These are phyloP conservation scores for Mortierella sp. DNA, from an alignment of 371 early-diverging fungal species.

Conservation along the genomic window DNA sequence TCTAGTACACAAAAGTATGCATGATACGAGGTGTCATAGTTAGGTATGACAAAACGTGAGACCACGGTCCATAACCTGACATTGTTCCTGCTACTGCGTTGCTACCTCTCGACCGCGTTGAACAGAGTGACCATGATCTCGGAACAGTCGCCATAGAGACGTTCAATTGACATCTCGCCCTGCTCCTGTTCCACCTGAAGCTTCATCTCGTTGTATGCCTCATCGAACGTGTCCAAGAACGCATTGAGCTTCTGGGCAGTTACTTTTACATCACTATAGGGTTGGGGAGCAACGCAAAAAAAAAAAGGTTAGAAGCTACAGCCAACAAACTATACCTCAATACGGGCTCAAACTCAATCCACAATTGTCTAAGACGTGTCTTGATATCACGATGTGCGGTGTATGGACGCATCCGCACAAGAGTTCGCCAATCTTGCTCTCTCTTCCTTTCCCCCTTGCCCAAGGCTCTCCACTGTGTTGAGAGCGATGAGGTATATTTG, in stretches of 20 bases:
- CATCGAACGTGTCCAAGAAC: slow-evolving; percentile 54
- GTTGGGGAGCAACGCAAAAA: slow-evolving; percentile 3
- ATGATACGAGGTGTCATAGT: background rate
- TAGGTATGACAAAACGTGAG: no score
- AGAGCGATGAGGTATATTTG: no score
- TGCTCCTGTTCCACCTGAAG: slow-evolving; percentile 34
- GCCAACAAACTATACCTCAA: no score
- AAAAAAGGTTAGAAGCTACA: background rate
- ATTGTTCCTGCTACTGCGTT: background rate
- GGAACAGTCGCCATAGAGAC: slow-evolving; percentile 54
- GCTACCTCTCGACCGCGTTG: slow-evolving; percentile 35
- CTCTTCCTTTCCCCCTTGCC: no score
- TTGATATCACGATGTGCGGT: no score
- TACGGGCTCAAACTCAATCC: no score
- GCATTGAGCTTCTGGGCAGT: slow-evolving; percentile 40
- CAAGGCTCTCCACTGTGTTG: no score
- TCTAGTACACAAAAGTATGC: slow-evolving; percentile 8
- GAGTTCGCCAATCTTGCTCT: no score
- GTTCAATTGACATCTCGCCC: slow-evolving; percentile 43
- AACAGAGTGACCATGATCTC: slow-evolving; percentile 50
- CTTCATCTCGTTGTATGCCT: slow-evolving; percentile 51
- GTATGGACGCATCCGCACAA: no score
- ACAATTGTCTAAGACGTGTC: no score
- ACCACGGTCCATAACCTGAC: background rate
- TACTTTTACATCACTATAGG: slow-evolving; percentile 34